Conservation (phyloP, 805 yeast species). For the Sugiyamaella marilandica region DNA sequence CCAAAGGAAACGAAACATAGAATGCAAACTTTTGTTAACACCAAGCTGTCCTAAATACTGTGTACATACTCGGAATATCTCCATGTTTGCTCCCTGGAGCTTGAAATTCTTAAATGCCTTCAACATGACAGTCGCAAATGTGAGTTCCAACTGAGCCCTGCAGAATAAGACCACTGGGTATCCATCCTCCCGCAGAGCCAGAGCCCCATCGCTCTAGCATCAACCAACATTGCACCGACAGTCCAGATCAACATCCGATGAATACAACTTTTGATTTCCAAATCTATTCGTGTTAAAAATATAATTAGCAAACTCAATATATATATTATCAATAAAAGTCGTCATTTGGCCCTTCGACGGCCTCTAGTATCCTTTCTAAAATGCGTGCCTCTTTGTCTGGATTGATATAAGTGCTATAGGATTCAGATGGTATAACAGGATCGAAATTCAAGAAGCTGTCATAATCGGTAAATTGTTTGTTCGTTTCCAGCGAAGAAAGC, state of each 20-base stretch:
- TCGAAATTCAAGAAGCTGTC: conserved; percentile 5
- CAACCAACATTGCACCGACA: too few species aligned
- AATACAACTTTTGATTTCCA: too few species aligned
- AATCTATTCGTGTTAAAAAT: too few species aligned
- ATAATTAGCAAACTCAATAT: too few species aligned
- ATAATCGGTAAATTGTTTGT: background rate
- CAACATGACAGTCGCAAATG: conserved; percentile 1
- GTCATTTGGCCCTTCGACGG: background rate
- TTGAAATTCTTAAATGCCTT: conserved; percentile 14
- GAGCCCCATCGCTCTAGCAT: too few species aligned
- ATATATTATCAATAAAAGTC: too few species aligned
- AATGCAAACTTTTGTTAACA: conserved; percentile 43
- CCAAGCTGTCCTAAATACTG: background rate
- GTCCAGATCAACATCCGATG: too few species aligned
- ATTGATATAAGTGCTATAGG: background rate
- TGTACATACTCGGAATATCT: conserved; percentile 21
- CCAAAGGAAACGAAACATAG: conserved; percentile 78
- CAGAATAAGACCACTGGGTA: too few species aligned
- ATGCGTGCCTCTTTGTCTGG: conserved; percentile 9
- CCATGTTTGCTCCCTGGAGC: conserved; percentile 23
- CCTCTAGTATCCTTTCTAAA: conserved; percentile 6
- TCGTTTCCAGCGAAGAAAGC: conserved; percentile 6
- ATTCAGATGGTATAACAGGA: conserved; percentile 2
- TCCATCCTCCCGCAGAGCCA: too few species aligned
- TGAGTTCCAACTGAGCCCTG: too few species aligned